Evolutionary conservation across 2,329 filamentous ascomycete genomes (phyloP).

Genomic region (Colletotrichum spinosum): DNA sequence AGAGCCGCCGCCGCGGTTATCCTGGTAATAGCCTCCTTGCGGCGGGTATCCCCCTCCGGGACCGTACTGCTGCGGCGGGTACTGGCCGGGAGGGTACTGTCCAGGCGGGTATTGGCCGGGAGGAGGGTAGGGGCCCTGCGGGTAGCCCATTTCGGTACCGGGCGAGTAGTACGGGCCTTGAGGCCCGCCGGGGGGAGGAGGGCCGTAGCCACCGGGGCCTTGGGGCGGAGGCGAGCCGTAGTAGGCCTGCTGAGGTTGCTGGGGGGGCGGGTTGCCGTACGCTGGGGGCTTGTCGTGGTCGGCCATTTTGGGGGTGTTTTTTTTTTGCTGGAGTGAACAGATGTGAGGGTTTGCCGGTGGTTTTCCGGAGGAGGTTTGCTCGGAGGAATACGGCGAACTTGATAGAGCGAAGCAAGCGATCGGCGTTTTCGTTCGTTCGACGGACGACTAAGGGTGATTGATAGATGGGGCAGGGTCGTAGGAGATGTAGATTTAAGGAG

Average conservation of each 20-base stretch:
- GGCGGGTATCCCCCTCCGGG: slow-evolving; percentile 42
- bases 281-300: slow-evolving; percentile 63
- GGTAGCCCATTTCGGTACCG: slow-evolving; percentile 57
- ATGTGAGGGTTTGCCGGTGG: not conserved
- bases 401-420: no score
- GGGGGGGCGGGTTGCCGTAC: slow-evolving; percentile 53
- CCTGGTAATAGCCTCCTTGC: slow-evolving; percentile 44
- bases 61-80: slow-evolving; percentile 34
- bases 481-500: not conserved
- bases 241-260: slow-evolving; percentile 58
- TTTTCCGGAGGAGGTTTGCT: not conserved
- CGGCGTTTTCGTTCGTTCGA: no score
- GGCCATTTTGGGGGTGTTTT: slow-evolving; percentile 49
- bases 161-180: slow-evolving; percentile 50
- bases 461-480: not conserved
- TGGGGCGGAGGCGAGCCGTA: slow-evolving; percentile 49
- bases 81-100: slow-evolving; percentile 41
- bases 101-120: slow-evolving; percentile 47
- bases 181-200: slow-evolving; percentile 42
- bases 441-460: no score
- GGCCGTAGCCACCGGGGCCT: slow-evolving; percentile 49
- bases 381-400: no score
- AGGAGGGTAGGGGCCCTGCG: slow-evolving; percentile 43
- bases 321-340: not conserved
- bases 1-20: slow-evolving; percentile 45